phyloP scores from a whole-genome alignment of 345 rosid genomes.

The Syzygium jambos region DNA sequence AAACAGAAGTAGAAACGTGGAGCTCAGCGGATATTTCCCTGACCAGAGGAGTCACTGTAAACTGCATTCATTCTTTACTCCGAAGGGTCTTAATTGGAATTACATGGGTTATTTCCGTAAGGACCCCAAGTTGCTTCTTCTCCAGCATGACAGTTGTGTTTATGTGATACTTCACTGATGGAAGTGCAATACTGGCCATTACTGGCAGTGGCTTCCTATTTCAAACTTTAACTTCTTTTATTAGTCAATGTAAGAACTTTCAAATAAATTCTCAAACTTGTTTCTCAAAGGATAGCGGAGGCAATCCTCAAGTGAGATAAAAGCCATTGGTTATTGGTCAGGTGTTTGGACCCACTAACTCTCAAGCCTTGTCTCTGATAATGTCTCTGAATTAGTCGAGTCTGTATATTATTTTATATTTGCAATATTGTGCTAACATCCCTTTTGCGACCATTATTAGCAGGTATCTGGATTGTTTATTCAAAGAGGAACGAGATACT shows the following conservation, averaged over 20 bases:
- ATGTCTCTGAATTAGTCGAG: not conserved
- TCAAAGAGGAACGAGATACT: constrained; percentile 39
- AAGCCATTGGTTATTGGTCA: not conserved
- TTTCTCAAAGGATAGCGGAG: not conserved
- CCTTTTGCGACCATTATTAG: not conserved
- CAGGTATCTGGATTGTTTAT: constrained; percentile 35
- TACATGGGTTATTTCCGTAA: not conserved
- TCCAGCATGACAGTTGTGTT: not conserved
- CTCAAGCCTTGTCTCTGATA: not conserved
- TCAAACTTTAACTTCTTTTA: not conserved
- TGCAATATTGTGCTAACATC: not conserved
- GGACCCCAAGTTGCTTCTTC: not conserved
- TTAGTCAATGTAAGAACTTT: not conserved
- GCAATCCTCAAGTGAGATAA: not conserved
- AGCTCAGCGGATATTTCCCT: not conserved
- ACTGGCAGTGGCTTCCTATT: not conserved
- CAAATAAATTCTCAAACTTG: not conserved
- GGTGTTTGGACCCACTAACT: not conserved
- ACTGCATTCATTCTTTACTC: not conserved
- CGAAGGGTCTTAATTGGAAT: not conserved
- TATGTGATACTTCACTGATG: not conserved
- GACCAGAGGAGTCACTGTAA: too few species aligned
- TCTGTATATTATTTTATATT: not conserved
- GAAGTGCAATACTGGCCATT: not conserved
- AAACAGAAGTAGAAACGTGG: constrained; percentile 37